These are phyloP conservation scores for Fusarium miscanthi DNA, from an alignment of 2,329 filamentous ascomycete genomes.

Conservation along the genomic window DNA sequence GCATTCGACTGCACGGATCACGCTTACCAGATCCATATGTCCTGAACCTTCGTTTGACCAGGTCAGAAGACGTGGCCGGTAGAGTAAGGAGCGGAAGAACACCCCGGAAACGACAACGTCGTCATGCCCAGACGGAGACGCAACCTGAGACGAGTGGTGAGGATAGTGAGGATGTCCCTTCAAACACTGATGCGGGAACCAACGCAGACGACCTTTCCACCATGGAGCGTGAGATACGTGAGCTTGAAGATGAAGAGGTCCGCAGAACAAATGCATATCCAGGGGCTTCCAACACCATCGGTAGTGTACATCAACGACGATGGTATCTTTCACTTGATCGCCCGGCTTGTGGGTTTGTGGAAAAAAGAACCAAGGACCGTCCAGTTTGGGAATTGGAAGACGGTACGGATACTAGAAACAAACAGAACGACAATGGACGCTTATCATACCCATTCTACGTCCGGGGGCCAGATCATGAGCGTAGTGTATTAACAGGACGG, in stretches of 20 bases:
- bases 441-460: conserved; percentile 70
- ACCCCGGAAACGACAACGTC: conserved; percentile 20
- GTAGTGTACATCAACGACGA: conserved; percentile 72
- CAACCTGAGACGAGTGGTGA: conserved; percentile 44
- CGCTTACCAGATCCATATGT: conserved; percentile 65
- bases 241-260: conserved; percentile 64
- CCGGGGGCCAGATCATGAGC: conserved; percentile 68
- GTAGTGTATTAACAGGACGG: conserved; percentile 74
- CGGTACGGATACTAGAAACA: background rate
- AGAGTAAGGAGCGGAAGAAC: conserved; percentile 39
- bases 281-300: conserved; percentile 73
- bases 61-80: conserved; percentile 53
- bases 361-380: conserved; percentile 43
- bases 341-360: conserved; percentile 66
- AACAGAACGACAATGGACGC: conserved; percentile 24
- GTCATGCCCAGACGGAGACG: background rate
- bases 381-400: conserved; percentile 19
- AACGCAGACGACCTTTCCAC: conserved; percentile 44
- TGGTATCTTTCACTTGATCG: conserved; percentile 76
- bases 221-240: conserved; percentile 55
- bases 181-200: conserved; percentile 23
- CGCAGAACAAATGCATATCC: conserved; percentile 72
- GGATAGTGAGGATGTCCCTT: conserved; percentile 32
- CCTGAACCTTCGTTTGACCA: conserved; percentile 64
- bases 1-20: conserved; percentile 64